phyloP scores from a whole-genome alignment of 2,329 filamentous ascomycete species.

The Calonectria multiphialidica region DNA sequence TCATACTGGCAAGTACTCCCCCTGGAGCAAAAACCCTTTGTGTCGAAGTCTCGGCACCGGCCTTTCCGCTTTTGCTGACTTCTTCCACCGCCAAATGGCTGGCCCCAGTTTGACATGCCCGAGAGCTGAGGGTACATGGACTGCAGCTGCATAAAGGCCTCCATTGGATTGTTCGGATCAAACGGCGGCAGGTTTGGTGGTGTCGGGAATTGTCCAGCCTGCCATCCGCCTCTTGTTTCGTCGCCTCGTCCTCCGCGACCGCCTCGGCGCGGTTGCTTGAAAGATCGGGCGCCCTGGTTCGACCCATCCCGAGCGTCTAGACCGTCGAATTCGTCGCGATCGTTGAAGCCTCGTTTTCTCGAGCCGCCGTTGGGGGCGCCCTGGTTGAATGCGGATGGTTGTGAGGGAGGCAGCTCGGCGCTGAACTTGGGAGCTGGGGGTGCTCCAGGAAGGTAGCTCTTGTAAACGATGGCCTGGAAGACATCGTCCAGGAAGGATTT shows the following conservation, averaged over 20 bases:
- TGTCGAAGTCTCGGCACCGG: constrained; percentile 78
- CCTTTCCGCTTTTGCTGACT: constrained; percentile 53
- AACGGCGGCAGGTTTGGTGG: constrained; percentile 57
- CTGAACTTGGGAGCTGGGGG: constrained; percentile 52
- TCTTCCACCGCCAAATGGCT: constrained; percentile 39
- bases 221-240: constrained; percentile 36
- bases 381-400: constrained; percentile 32
- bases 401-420: constrained; percentile 26
- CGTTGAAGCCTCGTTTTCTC: constrained; percentile 53
- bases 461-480: constrained; percentile 73
- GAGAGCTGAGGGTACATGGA: constrained; percentile 61
- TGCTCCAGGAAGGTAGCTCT: constrained; percentile 70
- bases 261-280: constrained; percentile 72
- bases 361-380: constrained; percentile 37
- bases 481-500: constrained; percentile 77
- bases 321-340: constrained; percentile 36
- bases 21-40: constrained; percentile 77
- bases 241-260: constrained; percentile 48
- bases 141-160: constrained; percentile 72
- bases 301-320: constrained; percentile 41
- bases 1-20: constrained; percentile 77
- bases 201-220: constrained; percentile 30
- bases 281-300: constrained; percentile 55
- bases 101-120: constrained; percentile 55
- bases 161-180: constrained; percentile 71